Base-by-base conservation (phyloP, 305 asterid species). In the Fraxinus sp. region DNA sequence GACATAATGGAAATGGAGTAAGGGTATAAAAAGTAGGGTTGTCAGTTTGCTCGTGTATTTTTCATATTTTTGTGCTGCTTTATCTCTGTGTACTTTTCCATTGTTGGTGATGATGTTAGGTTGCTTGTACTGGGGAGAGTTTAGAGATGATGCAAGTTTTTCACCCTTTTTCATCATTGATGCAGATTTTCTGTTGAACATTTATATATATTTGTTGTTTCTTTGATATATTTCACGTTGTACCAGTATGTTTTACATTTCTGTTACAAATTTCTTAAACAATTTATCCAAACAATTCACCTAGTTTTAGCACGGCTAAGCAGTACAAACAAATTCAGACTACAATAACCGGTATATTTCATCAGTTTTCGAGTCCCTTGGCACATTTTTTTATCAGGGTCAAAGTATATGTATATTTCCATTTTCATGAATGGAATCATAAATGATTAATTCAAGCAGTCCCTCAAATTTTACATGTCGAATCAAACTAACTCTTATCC, bases 1-100 rank as follows among this genome's bases (percentile, higher is more conserved):
- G 93, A 74, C 85, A 86, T 70, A 88, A 89, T 85, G 91, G 93
- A 73, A 85, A 86, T 76, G 89, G 90, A 84, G 85, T 86, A 78
- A 83, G 86, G 78, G 64, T 86, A 79, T 91, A 89, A 87, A 79
- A 80, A 74, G 72, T 26, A 37, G 30, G 36, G 82, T 26, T 83
- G 52, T 71, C 79, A 33, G 9, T 57, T 80, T 85, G 36, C 74
- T 20, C 74, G n/a, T 46, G 32, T 16, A 13, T 73, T 44, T 24
- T 71, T 52, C 30, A 70, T 68, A 80, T 81, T 79, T 41, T 64
- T 72, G 33, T 55, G 77, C 41, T 79, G 9, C 71, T 71, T 13
- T 49, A 14, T 74, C 22, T 76, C 33, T 72, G 68, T 49, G 71
- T 49, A 39, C 33, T 71, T 32, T 79, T 24, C 18, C 57, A 32